Evolutionary conservation across 2,329 filamentous ascomycete species (phyloP).

Genomic region (Stachybotrys elegans): DNA sequence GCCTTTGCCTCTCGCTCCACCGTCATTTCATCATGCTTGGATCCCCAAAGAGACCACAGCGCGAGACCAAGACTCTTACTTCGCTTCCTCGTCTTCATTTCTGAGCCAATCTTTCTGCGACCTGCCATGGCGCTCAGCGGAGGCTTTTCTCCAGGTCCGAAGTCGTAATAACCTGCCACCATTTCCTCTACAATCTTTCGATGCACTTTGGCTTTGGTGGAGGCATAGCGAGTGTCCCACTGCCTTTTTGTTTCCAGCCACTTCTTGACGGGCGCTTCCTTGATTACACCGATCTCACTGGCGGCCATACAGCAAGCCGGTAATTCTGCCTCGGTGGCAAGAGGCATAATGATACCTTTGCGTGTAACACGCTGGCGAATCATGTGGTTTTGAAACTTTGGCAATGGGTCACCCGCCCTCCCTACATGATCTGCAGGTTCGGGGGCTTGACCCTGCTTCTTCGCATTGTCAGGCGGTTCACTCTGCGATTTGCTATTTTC

Average conservation of each 20-base stretch:
- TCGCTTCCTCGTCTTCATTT: slow-evolving; percentile 42
- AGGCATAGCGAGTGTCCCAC: slow-evolving; percentile 70
- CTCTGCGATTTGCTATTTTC: too few relatives aligned
- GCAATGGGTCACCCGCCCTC: slow-evolving; percentile 80
- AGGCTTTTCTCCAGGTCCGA: slow-evolving; percentile 67
- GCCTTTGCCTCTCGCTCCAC: slow-evolving; percentile 55
- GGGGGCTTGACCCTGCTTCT: neutral
- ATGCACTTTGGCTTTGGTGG: slow-evolving; percentile 65
- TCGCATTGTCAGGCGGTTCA: neutral
- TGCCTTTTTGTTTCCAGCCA: slow-evolving; percentile 73
- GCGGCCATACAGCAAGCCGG: slow-evolving; percentile 58
- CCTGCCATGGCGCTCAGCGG: slow-evolving; percentile 81
- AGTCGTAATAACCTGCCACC: slow-evolving; percentile 63
- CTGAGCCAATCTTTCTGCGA: slow-evolving; percentile 47
- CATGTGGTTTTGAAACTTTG: slow-evolving; percentile 79
- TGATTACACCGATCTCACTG: slow-evolving; percentile 70
- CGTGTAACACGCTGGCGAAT: slow-evolving; percentile 82
- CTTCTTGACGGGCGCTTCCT: slow-evolving; percentile 71
- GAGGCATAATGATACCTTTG: slow-evolving; percentile 66
- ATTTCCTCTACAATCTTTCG: slow-evolving; percentile 70
- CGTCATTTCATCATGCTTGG: slow-evolving; percentile 77
- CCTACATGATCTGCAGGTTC: slow-evolving; percentile 54
- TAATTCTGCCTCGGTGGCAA: slow-evolving; percentile 61
- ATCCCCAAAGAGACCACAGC: slow-evolving; percentile 84
- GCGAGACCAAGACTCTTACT: slow-evolving; percentile 69